Base-by-base conservation (phyloP, 352 stramenopile species). In the Globisporangium acanthophoron region DNA sequence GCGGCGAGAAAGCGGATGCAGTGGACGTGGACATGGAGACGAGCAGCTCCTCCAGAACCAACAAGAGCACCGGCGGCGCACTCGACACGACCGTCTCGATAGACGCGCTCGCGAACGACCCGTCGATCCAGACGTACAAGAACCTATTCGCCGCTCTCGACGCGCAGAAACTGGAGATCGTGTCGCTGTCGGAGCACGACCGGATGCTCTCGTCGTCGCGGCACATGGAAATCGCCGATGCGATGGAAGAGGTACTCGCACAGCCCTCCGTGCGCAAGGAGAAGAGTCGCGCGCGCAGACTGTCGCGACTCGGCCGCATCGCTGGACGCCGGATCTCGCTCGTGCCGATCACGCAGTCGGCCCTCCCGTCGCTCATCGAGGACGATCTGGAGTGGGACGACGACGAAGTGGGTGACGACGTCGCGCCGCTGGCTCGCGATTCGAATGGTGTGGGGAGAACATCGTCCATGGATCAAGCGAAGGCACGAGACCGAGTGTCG, bases 231-330 rank as follows among this genome's bases (percentile, higher is more conserved):
- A 88, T 92, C 51, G 79, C 83, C 27, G 76, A 91, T 44, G 83
- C 83, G 3, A 90, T 92, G 76, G 83, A 92, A 54, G 69, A 81
- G 39, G 64, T 87, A 43, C 62, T 92, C 24, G 78, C 83, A 16
- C 69, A 85, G 37, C 71, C 78, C 37, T 92, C 80, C 3, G 37
- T 74, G 41, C 73, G 80, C 50, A 80, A 85, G 55, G 73, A 85
- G 20, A 78, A 78, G 45, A 83, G 78, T 33, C 66, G 84, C 18
- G 83, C 83, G 12, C 71, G 79, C 15, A 62, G 83, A 2, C 60
- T 88, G 6, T 89, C 83, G 41, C 76, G 80, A 16, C 61, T 91
- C 5, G 78, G 74, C 12, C 70, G 82, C 44, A 78, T 87, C 35
- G 58, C 58, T 31, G 78, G 67, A 2, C 73, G 78, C 3, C 65